Percentiles rank a stretch among this genome's conserved stretches.
Conservation (phyloP, 169 alveolate species). For the Sarcocystis neurona region DNA sequence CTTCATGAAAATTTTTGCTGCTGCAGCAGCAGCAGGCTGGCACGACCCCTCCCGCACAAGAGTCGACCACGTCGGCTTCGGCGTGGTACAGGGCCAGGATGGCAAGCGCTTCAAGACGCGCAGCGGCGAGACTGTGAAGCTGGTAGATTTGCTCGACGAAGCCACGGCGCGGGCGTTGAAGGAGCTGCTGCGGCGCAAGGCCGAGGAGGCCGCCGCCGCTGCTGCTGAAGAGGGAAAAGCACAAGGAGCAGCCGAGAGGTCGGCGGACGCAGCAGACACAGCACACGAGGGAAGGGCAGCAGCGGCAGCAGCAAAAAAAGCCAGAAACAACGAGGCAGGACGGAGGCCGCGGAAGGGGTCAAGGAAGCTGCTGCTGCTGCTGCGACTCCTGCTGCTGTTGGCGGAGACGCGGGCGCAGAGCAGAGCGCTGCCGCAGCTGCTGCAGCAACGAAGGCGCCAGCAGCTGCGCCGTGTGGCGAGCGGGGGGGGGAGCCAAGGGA, state of each 20-base stretch:
- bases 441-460: conserved; percentile 15
- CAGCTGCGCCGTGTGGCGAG: background rate
- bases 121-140: conserved; percentile 87
- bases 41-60: conserved; percentile 80
- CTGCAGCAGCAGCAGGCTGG: conserved; percentile 88
- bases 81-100: conserved; percentile 92
- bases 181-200: conserved; percentile 77
- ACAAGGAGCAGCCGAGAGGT: conserved; percentile 41
- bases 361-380: background rate
- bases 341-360: conserved; percentile 44
- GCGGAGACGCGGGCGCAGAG: conserved; percentile 29
- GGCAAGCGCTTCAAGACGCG: conserved; percentile 97
- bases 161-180: conserved; percentile 93
- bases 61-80: conserved; percentile 96
- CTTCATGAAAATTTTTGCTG: conserved; percentile 92
- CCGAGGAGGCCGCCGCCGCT: conserved; percentile 45
- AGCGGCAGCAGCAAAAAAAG: conserved; percentile 30
- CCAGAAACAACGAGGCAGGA: conserved; percentile 12
- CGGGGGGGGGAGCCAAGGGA: background rate
- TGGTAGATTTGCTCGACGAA: conserved; percentile 94
- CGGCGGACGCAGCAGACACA: background rate
- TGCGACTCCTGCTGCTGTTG: background rate
- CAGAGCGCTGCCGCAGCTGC: conserved; percentile 47
- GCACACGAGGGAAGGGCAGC: background rate
- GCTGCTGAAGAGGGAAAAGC: conserved; percentile 19